Conservation (phyloP, 208 protist genomes). For the Trypanosoma boissoni region DNA sequence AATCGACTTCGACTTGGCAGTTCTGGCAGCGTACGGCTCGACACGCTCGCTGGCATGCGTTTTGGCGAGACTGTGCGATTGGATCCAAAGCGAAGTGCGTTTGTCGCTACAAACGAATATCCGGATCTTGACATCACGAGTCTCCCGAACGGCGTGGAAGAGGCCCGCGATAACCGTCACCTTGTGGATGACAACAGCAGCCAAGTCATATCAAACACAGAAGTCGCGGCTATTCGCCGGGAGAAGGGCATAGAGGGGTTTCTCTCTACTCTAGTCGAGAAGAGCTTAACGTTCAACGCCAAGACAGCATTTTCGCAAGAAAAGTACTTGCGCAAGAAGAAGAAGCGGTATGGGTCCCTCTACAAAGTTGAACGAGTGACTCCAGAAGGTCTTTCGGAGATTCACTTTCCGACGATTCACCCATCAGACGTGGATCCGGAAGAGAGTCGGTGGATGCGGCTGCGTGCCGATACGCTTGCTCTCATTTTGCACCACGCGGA, state of each 20-base stretch:
- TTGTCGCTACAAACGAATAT: slow-evolving; percentile 71
- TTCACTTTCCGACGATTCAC: slow-evolving; percentile 77
- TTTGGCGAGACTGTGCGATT: slow-evolving; percentile 76
- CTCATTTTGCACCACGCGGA: slow-evolving; percentile 85
- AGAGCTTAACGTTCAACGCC: slow-evolving; percentile 78
- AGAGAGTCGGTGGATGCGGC: slow-evolving; percentile 53
- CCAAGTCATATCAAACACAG: slow-evolving; percentile 75
- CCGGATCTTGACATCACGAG: slow-evolving; percentile 86
- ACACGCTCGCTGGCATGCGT: slow-evolving; percentile 75
- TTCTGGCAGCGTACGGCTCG: slow-evolving; percentile 49
- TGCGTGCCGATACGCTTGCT: slow-evolving; percentile 85
- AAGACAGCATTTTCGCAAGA: slow-evolving; percentile 91
- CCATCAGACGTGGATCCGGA: slow-evolving; percentile 64
- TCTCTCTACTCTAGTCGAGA: slow-evolving; percentile 75
- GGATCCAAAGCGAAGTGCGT: slow-evolving; percentile 45
- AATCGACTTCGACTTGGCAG: slow-evolving; percentile 63
- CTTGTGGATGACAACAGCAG: slow-evolving; percentile 77
- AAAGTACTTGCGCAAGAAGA: slow-evolving; percentile 92
- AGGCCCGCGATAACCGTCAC: slow-evolving; percentile 69
- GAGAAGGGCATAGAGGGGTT: slow-evolving; percentile 76
- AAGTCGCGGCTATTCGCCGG: slow-evolving; percentile 66
- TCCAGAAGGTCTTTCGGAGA: slow-evolving; percentile 71
- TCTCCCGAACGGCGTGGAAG: slow-evolving; percentile 14
- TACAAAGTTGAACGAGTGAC: slow-evolving; percentile 83
- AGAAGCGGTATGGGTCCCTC: slow-evolving; percentile 83